Evolutionary conservation across 306 rosid genomes (phyloP).

Genomic region (Pueraria montana): DNA sequence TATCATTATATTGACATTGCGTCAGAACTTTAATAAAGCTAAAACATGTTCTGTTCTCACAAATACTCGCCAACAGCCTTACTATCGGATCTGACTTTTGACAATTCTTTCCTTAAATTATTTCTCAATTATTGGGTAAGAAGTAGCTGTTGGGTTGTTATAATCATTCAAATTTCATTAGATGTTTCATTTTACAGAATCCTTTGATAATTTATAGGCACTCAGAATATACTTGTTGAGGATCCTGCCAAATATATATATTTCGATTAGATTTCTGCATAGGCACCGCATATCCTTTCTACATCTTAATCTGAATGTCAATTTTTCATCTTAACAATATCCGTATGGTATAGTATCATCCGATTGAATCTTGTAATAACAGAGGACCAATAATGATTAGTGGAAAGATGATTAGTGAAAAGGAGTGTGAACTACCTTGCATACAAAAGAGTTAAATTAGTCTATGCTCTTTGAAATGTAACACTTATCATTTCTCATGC

Average conservation of each 20-base stretch:
- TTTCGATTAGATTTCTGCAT: not conserved
- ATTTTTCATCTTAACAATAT: not conserved
- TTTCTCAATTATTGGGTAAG: not conserved
- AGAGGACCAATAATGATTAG: not conserved
- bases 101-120: slow-evolving; percentile 1
- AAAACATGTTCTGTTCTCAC: slow-evolving; percentile 22
- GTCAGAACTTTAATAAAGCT: slow-evolving; percentile 32
- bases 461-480: slow-evolving; percentile 1
- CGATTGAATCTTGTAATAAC: slow-evolving; percentile 6
- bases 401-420: not conserved
- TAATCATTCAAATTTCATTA: not conserved
- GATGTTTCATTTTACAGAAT: slow-evolving; percentile 17
- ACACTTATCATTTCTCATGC: slow-evolving; percentile 50
- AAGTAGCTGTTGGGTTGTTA: slow-evolving; percentile 5
- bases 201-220: slow-evolving; percentile 13
- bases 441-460: slow-evolving; percentile 19
- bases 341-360: not conserved
- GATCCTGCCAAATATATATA: not conserved
- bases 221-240: not conserved
- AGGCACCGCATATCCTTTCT: not conserved
- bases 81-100: not conserved
- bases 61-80: not conserved
- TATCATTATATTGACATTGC: slow-evolving; percentile 6
- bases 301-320: not conserved
- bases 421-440: not conserved